Evolutionary conservation across 2,329 filamentous ascomycete species (phyloP).

Genomic region (Fusarium albosuccineum): DNA sequence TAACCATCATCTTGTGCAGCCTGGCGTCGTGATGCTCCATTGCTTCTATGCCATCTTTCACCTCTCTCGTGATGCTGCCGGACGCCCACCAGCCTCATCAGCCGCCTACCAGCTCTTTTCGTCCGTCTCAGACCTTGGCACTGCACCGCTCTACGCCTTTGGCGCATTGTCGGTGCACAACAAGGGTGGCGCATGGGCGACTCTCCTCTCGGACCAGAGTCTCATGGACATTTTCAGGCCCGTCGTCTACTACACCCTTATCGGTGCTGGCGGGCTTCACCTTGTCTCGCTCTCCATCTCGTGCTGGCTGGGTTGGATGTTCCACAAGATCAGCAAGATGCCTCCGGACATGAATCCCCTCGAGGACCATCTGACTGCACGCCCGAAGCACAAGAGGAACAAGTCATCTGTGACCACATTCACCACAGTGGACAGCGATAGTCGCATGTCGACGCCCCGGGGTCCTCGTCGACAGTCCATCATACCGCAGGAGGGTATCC

Average conservation of each 20-base stretch:
- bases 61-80: constrained; percentile 76
- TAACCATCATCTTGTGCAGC: constrained; percentile 62
- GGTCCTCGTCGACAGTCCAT: constrained; percentile 60
- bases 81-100: constrained; percentile 81
- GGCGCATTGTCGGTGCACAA: constrained; percentile 62
- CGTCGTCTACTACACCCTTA: constrained; percentile 76
- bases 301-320: constrained; percentile 80
- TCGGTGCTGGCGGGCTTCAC: constrained; percentile 76
- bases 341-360: constrained; percentile 97
- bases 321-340: constrained; percentile 83
- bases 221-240: constrained; percentile 72
- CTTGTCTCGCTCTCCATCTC: constrained; percentile 77
- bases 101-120: constrained; percentile 93
- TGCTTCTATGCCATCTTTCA: constrained; percentile 86
- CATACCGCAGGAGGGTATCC: constrained; percentile 59
- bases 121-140: constrained; percentile 74
- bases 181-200: constrained; percentile 71
- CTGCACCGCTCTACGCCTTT: constrained; percentile 69
- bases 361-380: constrained; percentile 85
- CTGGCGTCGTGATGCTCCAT: constrained; percentile 79
- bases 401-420: constrained; percentile 67
- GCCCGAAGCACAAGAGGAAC: constrained; percentile 79
- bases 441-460: constrained; percentile 66
- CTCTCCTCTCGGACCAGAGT: constrained; percentile 70
- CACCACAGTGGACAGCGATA: constrained; percentile 64